Conservation (phyloP, 108 stramenopile genomes). For the Skeletonema costatum region DNA sequence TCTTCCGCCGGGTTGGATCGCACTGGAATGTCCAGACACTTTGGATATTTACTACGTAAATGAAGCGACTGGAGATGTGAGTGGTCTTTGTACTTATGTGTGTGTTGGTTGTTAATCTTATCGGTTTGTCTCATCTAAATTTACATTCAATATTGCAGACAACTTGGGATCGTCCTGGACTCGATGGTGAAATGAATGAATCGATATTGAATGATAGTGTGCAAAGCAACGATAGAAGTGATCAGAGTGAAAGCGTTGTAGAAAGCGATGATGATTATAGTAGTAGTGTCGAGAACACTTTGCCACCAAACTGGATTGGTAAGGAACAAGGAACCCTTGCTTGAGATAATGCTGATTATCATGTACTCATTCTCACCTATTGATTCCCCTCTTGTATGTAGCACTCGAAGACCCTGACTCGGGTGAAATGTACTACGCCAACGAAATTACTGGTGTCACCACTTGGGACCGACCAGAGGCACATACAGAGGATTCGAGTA, state of each 20-base stretch:
- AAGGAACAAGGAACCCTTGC: not conserved
- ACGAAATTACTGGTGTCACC: slow-evolving; percentile 73
- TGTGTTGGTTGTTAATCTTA: not conserved
- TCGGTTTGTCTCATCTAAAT: not conserved
- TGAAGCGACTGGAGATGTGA: slow-evolving; percentile 71
- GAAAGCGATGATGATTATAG: not conserved
- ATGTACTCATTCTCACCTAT: not conserved
- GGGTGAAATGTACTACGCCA: slow-evolving; percentile 72
- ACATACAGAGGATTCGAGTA: not conserved
- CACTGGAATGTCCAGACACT: slow-evolving; percentile 8
- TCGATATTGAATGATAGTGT: not conserved
- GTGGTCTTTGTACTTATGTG: not conserved
- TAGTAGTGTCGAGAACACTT: not conserved
- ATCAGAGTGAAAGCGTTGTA: not conserved
- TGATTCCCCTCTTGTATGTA: not conserved
- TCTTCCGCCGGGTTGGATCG: slow-evolving; percentile 5
- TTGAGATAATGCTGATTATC: not conserved
- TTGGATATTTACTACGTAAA: slow-evolving; percentile 80
- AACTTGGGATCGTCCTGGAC: slow-evolving; percentile 3
- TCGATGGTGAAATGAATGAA: not conserved
- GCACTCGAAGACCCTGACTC: slow-evolving; percentile 67
- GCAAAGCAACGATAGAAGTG: not conserved
- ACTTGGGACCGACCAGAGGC: slow-evolving; percentile 68
- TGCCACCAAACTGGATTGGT: not conserved
- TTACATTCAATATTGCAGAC: not conserved